Evolutionary conservation across 495 filamentous ascomycete genomes (phyloP).

Genomic region (Evansstolkia leycettana): DNA sequence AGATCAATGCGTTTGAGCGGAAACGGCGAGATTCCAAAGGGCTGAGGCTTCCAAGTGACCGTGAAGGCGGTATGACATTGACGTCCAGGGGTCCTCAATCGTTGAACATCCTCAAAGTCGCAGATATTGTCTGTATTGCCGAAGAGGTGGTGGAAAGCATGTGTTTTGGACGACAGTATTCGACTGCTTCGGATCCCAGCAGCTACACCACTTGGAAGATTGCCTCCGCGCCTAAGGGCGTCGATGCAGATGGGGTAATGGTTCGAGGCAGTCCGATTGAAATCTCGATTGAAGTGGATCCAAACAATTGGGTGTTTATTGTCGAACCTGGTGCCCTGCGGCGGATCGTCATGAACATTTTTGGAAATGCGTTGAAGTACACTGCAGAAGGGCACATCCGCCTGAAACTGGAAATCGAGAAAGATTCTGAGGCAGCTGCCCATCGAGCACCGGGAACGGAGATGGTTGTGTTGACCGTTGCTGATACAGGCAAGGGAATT

Average conservation of each 20-base stretch:
- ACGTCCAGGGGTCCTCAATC: background rate
- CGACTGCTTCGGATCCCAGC: constrained; percentile 5
- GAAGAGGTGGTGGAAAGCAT: constrained; percentile 31
- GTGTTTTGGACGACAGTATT: constrained; percentile 13
- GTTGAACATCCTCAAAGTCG: constrained; percentile 12
- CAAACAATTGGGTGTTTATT: constrained; percentile 18
- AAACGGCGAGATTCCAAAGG: background rate
- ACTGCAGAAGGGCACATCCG: constrained; percentile 11
- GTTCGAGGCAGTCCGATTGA: constrained; percentile 9
- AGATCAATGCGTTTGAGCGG: constrained; percentile 33
- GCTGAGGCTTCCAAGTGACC: constrained; percentile 1
- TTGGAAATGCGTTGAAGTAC: constrained; percentile 33
- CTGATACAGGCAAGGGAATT: constrained; percentile 30
- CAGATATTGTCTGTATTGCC: constrained; percentile 19
- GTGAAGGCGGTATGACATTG: constrained; percentile 6
- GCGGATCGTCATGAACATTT: constrained; percentile 34
- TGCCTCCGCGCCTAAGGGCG: constrained; percentile 1
- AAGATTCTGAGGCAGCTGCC: background rate
- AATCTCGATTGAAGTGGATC: constrained; percentile 23
- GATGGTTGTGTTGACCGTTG: constrained; percentile 13
- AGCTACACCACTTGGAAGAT: background rate
- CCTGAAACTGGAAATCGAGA: constrained; percentile 14
- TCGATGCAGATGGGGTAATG: constrained; percentile 1
- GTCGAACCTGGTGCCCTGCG: constrained; percentile 31
- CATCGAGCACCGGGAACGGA: background rate